Base-by-base conservation (phyloP, 2,329 filamentous ascomycete genomes). In the Monilinia laxa region DNA sequence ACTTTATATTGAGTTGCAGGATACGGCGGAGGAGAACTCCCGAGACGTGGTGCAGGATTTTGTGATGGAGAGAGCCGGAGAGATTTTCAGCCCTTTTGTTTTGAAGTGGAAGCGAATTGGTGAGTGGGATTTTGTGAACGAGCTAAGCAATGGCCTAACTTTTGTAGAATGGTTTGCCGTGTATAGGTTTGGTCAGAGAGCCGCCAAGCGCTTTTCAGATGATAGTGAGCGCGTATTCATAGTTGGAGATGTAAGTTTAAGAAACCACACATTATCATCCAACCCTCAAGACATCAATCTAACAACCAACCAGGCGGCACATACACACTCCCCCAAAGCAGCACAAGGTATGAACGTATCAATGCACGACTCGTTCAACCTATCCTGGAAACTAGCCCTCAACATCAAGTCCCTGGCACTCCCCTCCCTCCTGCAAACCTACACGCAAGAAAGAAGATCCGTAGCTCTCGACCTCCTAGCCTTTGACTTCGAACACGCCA, bases 31-130 rank as follows among this genome's bases (percentile, higher is more conserved):
- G 2, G 79, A 83, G 1, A 60, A 64, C 18, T 77, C 75, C 4
- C 70, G 74, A 20, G 74, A 77, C 23, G 76, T 77, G 4, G 83
- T 85, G 6, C 84, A 90, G 70, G 85, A 89, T 42, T 90, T 90
- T 71, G 88, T 93, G 62, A 91, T 91, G 83, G 81, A 84, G 71
- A 84, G 86, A 57, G 88, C 87, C 9, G 82, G 81, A 72, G 81
- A 84, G 71, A 87, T 88, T 67, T 83, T 88, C 79, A 80, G 81
- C 6, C 85, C 85, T 1, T 88, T 84, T 73, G 78, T 77, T 63
- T 78, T 87, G 54, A 79, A 83, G 58, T 88, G 85, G 85, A 80
- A 88, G 77, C 92, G 89, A 88, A 92, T 91, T 79, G 89, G 88
- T 56, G 85, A 87, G 54, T 92, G 91, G n/a, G 38, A n/a, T 63